These are phyloP conservation scores for Ogataea angusta DNA, from an alignment of 805 yeast species.

Conservation along the genomic window DNA sequence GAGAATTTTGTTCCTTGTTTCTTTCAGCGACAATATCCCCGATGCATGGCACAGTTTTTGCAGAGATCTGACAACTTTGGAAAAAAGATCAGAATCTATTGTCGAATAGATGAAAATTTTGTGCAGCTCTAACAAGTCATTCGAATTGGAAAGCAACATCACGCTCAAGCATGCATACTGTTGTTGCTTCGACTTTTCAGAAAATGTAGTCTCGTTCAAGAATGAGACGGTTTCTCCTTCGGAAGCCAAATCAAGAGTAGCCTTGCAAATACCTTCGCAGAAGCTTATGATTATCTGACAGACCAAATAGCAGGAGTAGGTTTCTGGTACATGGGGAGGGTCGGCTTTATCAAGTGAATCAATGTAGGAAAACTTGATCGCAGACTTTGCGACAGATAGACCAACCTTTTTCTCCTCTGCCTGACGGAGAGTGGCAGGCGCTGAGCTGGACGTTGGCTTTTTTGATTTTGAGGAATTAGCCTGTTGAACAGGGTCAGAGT, in stretches of 20 bases:
- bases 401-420: conserved; percentile 18
- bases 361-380: conserved; percentile 52
- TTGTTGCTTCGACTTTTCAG: conserved; percentile 6
- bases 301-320: conserved; percentile 60
- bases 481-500: conserved; percentile 13
- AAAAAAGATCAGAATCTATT: conserved; percentile 69
- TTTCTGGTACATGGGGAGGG: conserved; percentile 64
- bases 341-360: conserved; percentile 80
- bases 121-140: conserved; percentile 41
- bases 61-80: conserved; percentile 61
- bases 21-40: conserved; percentile 62
- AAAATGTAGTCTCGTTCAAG: conserved; percentile 21
- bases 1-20: conserved; percentile 57
- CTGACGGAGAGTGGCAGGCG: conserved; percentile 13
- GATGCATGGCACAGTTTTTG: conserved; percentile 82
- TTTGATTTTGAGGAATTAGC: conserved; percentile 7
- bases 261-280: conserved; percentile 66
- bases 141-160: conserved; percentile 37
- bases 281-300: conserved; percentile 49
- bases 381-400: conserved; percentile 43
- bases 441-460: conserved; percentile 4
- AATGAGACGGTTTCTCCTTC: conserved; percentile 19
- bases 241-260: conserved; percentile 42
- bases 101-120: conserved; percentile 58
- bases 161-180: conserved; percentile 20